Percentiles rank a stretch among this genome's conserved stretches.
Evolutionary conservation across 192 early-diverging fungal genomes (phyloP).

Genomic region (Paraglomus occultum): DNA sequence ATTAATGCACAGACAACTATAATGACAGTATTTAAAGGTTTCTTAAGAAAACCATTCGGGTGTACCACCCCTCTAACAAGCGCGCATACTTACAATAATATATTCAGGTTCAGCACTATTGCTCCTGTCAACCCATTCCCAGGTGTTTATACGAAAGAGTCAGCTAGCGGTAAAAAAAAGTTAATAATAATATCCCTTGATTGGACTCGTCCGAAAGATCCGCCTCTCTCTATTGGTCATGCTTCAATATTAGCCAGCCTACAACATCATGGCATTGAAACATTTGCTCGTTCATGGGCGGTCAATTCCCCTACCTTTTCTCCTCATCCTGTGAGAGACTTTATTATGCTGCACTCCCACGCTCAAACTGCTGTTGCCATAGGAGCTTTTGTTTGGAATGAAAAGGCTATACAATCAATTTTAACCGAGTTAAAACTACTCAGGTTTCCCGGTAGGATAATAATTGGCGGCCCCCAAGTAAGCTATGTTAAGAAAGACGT

Average conservation of each 20-base stretch:
- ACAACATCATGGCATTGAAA: slow-evolving; percentile 6
- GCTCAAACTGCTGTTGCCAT: slow-evolving; percentile 10
- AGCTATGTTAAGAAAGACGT: not conserved
- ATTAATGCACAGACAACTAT: too few species aligned
- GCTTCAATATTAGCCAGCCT: slow-evolving; percentile 26
- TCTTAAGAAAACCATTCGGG: too few species aligned
- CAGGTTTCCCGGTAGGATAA: not conserved
- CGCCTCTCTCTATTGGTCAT: slow-evolving; percentile 23
- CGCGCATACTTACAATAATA: too few species aligned
- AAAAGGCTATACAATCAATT: slow-evolving; percentile 23
- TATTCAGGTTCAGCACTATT: too few species aligned
- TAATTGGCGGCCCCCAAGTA: slow-evolving; percentile 26
- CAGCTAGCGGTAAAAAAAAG: too few species aligned
- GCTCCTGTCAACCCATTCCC: too few species aligned
- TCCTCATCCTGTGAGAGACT: not conserved
- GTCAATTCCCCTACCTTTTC: not conserved
- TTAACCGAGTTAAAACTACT: not conserved
- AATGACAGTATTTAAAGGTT: too few species aligned
- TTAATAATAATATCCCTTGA: slow-evolving; percentile 27
- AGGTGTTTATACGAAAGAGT: too few species aligned
- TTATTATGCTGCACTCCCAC: not conserved
- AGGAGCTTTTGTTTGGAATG: slow-evolving; percentile 30
- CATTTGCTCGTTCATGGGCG: slow-evolving; percentile 11
- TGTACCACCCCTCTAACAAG: too few species aligned
- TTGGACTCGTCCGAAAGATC: slow-evolving; percentile 30